phyloP scores from a whole-genome alignment of 2,329 filamentous ascomycete genomes.

The Colletotrichum aenigma region DNA sequence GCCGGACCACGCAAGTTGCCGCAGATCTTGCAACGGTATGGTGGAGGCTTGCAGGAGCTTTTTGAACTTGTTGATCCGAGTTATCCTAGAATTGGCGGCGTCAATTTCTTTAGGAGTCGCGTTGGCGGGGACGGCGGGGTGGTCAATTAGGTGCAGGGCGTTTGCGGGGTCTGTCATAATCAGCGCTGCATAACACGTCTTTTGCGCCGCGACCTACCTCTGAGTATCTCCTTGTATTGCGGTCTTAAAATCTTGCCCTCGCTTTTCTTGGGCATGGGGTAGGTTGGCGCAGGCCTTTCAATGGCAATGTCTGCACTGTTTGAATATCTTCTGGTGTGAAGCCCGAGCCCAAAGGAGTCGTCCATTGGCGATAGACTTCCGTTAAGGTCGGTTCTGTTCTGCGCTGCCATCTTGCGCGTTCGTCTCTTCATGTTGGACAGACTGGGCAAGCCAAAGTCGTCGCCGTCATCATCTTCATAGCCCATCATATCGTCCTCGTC shows the following conservation, averaged over 20 bases:
- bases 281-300: constrained; percentile 80
- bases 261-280: constrained; percentile 85
- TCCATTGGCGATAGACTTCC: constrained; percentile 39
- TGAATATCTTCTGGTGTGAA: constrained; percentile 64
- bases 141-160: constrained; percentile 90
- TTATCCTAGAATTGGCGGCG: constrained; percentile 83
- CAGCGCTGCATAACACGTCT: constrained; percentile 4
- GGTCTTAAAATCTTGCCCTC: constrained; percentile 96
- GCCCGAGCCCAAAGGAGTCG: constrained; percentile 36
- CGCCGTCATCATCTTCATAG: constrained; percentile 84
- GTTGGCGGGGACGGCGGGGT: constrained; percentile 74
- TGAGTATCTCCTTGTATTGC: constrained; percentile 95
- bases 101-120: constrained; percentile 85
- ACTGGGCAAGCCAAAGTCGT: constrained; percentile 94
- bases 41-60: constrained; percentile 90
- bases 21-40: constrained; percentile 82
- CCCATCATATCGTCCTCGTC: constrained; percentile 77
- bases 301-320: constrained; percentile 95
- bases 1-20: constrained; percentile 90
- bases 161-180: constrained; percentile 75
- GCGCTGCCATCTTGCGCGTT: constrained; percentile 56
- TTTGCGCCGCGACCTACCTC: constrained; percentile 48
- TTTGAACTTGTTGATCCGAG: constrained; percentile 98
- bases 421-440: constrained; percentile 89
- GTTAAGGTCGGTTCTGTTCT: constrained; percentile 34